Evolutionary conservation across 2,329 filamentous ascomycete genomes (phyloP).

Genomic region (Pseudogymnoascus sp.): DNA sequence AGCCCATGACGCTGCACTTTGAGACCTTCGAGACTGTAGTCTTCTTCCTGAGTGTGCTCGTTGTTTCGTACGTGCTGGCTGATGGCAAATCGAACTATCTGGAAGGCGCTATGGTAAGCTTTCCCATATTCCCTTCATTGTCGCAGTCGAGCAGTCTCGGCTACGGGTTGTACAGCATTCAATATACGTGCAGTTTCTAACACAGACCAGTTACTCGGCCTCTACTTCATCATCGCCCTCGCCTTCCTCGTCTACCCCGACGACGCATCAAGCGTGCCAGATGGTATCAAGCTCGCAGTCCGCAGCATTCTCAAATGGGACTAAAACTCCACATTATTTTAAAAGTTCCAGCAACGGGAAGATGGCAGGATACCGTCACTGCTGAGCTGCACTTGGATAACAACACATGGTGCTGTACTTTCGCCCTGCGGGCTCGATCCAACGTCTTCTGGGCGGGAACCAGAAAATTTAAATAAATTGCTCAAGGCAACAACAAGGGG

Average conservation of each 20-base stretch:
- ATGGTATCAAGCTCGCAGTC: background rate
- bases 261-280: slow-evolving; percentile 26
- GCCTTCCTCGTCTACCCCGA: slow-evolving; percentile 56
- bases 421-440: background rate
- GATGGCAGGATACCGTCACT: background rate
- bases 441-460: background rate
- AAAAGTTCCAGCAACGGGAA: background rate
- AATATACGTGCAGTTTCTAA: background rate
- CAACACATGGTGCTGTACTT: background rate
- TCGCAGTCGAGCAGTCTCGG: slow-evolving; percentile 5
- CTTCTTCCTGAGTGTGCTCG: slow-evolving; percentile 67
- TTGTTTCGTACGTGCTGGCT: slow-evolving; percentile 69
- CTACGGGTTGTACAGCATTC: slow-evolving; percentile 18
- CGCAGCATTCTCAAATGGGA: background rate
- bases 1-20: slow-evolving; percentile 72
- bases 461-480: background rate
- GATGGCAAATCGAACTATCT: slow-evolving; percentile 81
- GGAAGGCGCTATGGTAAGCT: slow-evolving; percentile 63
- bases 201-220: slow-evolving; percentile 22
- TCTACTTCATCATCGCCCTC: slow-evolving; percentile 51
- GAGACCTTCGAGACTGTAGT: slow-evolving; percentile 73
- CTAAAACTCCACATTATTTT: background rate
- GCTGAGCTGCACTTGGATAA: background rate
- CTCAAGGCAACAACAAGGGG: background rate
- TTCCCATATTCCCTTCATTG: slow-evolving; percentile 22